These are phyloP conservation scores for Cutaneotrichosporon mucoides DNA, from an alignment of 1,284 basidiomycete genomes.

Conservation along the genomic window DNA sequence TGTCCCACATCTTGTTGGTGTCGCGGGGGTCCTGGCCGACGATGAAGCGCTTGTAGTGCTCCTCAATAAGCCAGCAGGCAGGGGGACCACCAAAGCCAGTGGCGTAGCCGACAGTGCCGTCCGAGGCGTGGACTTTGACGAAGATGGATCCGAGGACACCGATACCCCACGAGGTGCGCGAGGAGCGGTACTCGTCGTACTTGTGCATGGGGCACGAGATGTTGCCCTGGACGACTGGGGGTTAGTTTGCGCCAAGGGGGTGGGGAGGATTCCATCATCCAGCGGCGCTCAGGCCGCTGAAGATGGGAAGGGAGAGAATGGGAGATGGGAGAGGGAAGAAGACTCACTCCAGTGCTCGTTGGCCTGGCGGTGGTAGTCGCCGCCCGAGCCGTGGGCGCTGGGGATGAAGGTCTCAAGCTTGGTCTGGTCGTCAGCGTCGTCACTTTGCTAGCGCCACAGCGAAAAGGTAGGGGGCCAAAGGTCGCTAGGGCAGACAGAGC, in stretches of 20 bases:
- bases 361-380: slow-evolving; percentile 54
- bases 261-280: background rate
- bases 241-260: slow-evolving; percentile 4
- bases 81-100: slow-evolving; percentile 57
- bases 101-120: slow-evolving; percentile 54
- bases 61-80: slow-evolving; percentile 56
- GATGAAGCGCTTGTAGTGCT: slow-evolving; percentile 56
- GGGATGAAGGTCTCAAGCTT: slow-evolving; percentile 52
- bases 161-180: slow-evolving; percentile 53
- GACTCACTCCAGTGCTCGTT: slow-evolving; percentile 47
- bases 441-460: background rate
- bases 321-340: background rate
- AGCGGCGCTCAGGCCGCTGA: too few species aligned
- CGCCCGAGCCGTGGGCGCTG: slow-evolving; percentile 50
- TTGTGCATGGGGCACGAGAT: slow-evolving; percentile 53
- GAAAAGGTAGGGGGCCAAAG: too few species aligned
- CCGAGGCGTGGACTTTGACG: slow-evolving; percentile 53
- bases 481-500: too few species aligned
- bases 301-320: background rate
- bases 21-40: slow-evolving; percentile 55
- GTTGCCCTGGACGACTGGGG: slow-evolving; percentile 43
- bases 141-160: slow-evolving; percentile 53
- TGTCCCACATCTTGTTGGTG: slow-evolving; percentile 53
- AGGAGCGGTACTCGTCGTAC: slow-evolving; percentile 52
- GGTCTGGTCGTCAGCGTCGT: slow-evolving; percentile 20